Conservation (phyloP, 805 yeast species). For the Teunomyces aglyptinius region DNA sequence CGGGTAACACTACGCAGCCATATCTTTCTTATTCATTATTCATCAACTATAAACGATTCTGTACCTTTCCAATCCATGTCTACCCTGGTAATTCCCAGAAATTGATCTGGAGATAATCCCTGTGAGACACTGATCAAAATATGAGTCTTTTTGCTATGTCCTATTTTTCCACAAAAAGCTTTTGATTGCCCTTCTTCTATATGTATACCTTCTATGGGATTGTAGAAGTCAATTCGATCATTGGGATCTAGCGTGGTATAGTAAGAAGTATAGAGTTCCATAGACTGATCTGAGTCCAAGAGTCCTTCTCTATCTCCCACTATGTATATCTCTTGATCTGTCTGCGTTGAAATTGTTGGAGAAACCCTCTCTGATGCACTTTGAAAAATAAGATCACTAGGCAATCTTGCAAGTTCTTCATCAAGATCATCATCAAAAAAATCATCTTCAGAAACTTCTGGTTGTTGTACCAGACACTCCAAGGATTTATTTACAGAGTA, state of each 20-base stretch:
- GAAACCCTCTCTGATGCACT: background rate
- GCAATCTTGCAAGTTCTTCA: constrained; percentile 16
- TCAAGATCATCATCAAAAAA: constrained; percentile 25
- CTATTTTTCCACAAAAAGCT: constrained; percentile 12
- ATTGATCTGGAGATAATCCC: background rate
- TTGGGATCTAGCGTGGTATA: constrained; percentile 23
- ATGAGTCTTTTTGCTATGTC: constrained; percentile 14
- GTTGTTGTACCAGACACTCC: background rate
- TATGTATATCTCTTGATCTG: constrained; percentile 14
- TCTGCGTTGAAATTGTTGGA: background rate
- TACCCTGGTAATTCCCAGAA: background rate
- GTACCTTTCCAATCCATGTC: constrained; percentile 1
- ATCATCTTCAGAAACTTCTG: constrained; percentile 8
- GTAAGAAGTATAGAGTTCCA: constrained; percentile 42
- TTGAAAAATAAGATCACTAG: constrained; percentile 5
- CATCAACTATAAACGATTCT: constrained; percentile 2
- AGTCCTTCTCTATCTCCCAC: constrained; percentile 36
- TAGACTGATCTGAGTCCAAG: constrained; percentile 35
- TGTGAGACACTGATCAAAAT: background rate
- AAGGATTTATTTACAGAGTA: background rate
- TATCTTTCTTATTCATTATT: background rate
- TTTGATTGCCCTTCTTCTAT: background rate
- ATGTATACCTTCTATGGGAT: constrained; percentile 10
- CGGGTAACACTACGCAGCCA: constrained; percentile 9
- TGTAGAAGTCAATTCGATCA: constrained; percentile 7